These are phyloP conservation scores for Gloeopeniophorella convolvens DNA, from an alignment of 768 basidiomycete species.

Conservation along the genomic window DNA sequence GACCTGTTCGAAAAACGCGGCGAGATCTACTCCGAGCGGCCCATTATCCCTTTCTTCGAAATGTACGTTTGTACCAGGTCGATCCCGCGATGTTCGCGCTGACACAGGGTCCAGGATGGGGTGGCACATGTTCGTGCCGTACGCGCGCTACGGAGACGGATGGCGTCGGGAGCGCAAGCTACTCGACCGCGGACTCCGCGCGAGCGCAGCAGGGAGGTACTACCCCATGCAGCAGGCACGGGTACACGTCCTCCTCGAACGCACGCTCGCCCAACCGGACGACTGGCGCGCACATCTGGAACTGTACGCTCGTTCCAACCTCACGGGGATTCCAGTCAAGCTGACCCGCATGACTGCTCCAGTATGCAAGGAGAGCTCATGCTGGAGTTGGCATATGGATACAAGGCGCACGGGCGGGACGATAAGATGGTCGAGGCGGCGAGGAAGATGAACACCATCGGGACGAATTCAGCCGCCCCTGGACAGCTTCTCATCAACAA, in stretches of 20 bases:
- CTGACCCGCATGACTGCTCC: no score
- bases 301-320: background rate
- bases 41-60: background rate
- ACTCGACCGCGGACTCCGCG: conserved; percentile 7
- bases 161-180: conserved; percentile 7
- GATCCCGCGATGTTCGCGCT: background rate
- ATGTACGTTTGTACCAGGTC: background rate
- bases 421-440: background rate
- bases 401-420: no score
- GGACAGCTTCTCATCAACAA: background rate
- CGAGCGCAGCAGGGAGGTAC: background rate
- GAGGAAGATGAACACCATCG: background rate
- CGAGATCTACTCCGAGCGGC: conserved; percentile 23
- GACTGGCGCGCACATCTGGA: conserved; percentile 1
- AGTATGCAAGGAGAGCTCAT: background rate
- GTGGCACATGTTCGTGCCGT: background rate
- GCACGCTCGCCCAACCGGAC: background rate
- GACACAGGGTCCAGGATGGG: background rate
- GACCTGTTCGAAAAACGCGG: conserved; percentile 50
- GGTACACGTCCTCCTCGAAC: background rate
- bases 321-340: no score
- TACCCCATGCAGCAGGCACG: background rate
- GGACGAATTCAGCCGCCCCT: no score
- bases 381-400: no score
- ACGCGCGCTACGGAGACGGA: background rate